phyloP scores from a whole-genome alignment of 805 yeast species.

The Phaffomyces antillensis region DNA sequence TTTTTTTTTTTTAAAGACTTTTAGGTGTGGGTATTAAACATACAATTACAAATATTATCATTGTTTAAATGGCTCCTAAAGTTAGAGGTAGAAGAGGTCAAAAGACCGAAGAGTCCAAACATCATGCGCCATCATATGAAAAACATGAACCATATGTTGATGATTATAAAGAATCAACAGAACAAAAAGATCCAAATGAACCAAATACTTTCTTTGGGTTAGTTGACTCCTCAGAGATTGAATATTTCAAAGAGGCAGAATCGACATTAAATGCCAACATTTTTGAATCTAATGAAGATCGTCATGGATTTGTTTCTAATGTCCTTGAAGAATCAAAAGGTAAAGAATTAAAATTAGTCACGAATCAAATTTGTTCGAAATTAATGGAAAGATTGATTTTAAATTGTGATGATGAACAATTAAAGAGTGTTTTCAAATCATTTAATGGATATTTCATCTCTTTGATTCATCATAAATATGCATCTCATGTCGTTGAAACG shows the following conservation, averaged over 20 bases:
- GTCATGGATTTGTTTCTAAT: constrained; percentile 61
- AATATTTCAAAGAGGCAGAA: constrained; percentile 91
- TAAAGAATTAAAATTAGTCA: constrained; percentile 84
- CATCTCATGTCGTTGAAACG: constrained; percentile 92
- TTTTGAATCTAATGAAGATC: constrained; percentile 67
- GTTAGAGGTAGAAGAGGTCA: constrained; percentile 37
- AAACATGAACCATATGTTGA: neutral
- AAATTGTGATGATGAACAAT: constrained; percentile 54
- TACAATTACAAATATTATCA: neutral
- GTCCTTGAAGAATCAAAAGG: constrained; percentile 83
- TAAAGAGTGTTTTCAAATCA: constrained; percentile 56
- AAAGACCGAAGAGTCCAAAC: constrained; percentile 16
- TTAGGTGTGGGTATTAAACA: no score
- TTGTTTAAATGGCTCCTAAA: constrained; percentile 24
- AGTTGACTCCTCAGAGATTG: constrained; percentile 76
- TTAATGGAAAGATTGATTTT: constrained; percentile 81
- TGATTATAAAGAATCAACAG: constrained; percentile 14
- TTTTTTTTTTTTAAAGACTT: no score
- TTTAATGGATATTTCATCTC: constrained; percentile 72
- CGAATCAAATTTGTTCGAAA: constrained; percentile 93
- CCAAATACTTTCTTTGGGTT: constrained; percentile 72
- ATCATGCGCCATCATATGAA: neutral
- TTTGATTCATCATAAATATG: constrained; percentile 77
- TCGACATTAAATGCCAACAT: constrained; percentile 75
- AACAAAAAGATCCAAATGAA: constrained; percentile 9